Evolutionary conservation across 805 yeast species (phyloP), one percentile per base, ranked within the genome.

Genomic region (Teunomyces panamensis): DNA sequence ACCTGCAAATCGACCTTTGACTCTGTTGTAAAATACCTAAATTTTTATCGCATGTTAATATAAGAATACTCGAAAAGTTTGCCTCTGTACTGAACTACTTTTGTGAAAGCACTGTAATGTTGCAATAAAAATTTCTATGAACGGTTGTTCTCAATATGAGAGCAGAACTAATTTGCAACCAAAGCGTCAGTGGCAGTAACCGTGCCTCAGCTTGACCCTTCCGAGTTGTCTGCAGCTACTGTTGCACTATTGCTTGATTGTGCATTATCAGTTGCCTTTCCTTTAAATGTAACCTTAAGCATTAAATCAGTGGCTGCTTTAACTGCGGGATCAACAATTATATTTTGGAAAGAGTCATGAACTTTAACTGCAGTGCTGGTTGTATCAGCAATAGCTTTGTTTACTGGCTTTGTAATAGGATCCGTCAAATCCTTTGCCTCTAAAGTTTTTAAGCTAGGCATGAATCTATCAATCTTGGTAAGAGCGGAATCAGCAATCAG

Each of bases 371-470:
- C 45, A 20, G 30, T 13, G 30, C 9, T 9, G n/a, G 14, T 13
- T n/a, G 39, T 36, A 11, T 26, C 44, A 29, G 34, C 37, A n/a
- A 29, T 27, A 9, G 37, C 35, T 13, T 30, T 30, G 17, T 42
- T 29, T 1, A 41, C 16, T 27, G 94, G 92, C 45, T 71, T 68
- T 48, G 78, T 28, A 24, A 80, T 60, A 2, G 78, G 70, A 43
- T 74, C 73, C 33, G 77, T 73, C 42, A 83, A 58, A 49, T 75
- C 79, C 42, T 70, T 67, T 60, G 73, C 74, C 44, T 80, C 78
- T 29, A 77, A 64, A 1, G 85, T 77, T 67, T 81, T 80, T 47
- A 84, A 65, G 33, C 72, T 69, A 3, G 96, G 96, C 16, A 80
- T 68, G 36, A 67, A 60, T 49, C 64, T 62, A 57, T 90, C 96